Evolutionary conservation across 805 yeast genomes (phyloP).

Genomic region (Candida schatavii): DNA sequence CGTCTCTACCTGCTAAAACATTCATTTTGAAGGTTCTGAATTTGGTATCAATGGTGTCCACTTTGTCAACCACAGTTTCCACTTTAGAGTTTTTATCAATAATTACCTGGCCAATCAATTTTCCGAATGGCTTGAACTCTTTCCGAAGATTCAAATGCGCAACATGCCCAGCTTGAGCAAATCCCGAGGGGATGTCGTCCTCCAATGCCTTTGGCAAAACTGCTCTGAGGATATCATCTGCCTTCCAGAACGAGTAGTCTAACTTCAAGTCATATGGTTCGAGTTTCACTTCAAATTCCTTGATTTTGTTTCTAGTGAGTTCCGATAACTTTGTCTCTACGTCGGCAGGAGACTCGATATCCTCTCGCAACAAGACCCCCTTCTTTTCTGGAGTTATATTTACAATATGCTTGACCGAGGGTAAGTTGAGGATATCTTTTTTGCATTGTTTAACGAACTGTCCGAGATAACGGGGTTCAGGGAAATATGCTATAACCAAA

Average conservation of each 20-base stretch:
- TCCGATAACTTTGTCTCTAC: slow-evolving; percentile 31
- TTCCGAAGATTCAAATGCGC: slow-evolving; percentile 88
- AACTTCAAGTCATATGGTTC: slow-evolving; percentile 53
- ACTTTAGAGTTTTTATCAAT: slow-evolving; percentile 82
- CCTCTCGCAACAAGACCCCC: slow-evolving; percentile 62
- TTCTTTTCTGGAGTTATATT: slow-evolving; percentile 28
- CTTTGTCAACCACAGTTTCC: slow-evolving; percentile 87
- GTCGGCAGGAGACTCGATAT: slow-evolving; percentile 33
- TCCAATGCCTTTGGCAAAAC: slow-evolving; percentile 69
- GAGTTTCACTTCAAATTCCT: slow-evolving; percentile 45
- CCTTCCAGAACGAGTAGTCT: slow-evolving; percentile 79
- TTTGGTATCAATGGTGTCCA: slow-evolving; percentile 80
- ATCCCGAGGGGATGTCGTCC: slow-evolving; percentile 83
- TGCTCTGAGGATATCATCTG: slow-evolving; percentile 80
- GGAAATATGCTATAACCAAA: slow-evolving; percentile 66
- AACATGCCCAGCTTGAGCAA: slow-evolving; percentile 90
- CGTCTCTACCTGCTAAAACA: slow-evolving; percentile 80
- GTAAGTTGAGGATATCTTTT: slow-evolving; percentile 64
- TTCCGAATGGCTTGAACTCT: slow-evolving; percentile 79
- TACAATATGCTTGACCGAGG: slow-evolving; percentile 68
- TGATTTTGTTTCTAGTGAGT: slow-evolving; percentile 44
- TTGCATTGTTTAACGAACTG: slow-evolving; percentile 57
- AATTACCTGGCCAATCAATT: slow-evolving; percentile 83
- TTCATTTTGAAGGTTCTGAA: slow-evolving; percentile 94
- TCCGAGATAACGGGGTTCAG: slow-evolving; percentile 62